Evolutionary conservation across 2,329 filamentous ascomycete species (phyloP).

Genomic region (Lasiodiplodia hormozganensis): DNA sequence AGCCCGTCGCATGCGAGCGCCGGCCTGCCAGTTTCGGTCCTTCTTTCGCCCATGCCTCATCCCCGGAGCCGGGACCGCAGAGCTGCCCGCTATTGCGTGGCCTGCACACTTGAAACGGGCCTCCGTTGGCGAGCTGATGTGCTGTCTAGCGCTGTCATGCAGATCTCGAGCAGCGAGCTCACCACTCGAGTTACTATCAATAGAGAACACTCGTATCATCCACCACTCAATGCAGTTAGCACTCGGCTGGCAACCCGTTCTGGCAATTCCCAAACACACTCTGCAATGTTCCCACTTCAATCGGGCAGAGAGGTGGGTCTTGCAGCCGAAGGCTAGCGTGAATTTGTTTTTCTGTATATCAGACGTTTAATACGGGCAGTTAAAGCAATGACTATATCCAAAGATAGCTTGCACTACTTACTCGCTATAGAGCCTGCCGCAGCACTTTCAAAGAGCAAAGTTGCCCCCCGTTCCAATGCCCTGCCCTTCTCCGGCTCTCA

Average conservation of each 20-base stretch:
- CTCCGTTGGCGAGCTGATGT: constrained; percentile 15
- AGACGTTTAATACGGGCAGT: no score
- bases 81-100: not conserved
- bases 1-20: not conserved
- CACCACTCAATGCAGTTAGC: no score
- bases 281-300: no score
- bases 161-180: not conserved
- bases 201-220: no score
- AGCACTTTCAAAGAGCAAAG: no score
- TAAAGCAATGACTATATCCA: not conserved
- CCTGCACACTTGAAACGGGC: constrained; percentile 21
- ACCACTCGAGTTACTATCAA: not conserved
- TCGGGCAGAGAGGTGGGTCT: no score
- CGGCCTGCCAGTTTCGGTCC: not conserved
- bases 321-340: not conserved
- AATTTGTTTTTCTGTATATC: not conserved
- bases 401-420: not conserved
- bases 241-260: no score
- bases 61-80: constrained; percentile 10
- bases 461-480: no score
- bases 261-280: not conserved
- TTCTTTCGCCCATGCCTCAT: constrained; percentile 2
- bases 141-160: constrained; percentile 23
- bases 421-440: no score
- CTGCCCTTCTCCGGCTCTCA: no score